Evolutionary conservation across 352 stramenopile species (phyloP).

Genomic region (Phytophthora vignae): DNA sequence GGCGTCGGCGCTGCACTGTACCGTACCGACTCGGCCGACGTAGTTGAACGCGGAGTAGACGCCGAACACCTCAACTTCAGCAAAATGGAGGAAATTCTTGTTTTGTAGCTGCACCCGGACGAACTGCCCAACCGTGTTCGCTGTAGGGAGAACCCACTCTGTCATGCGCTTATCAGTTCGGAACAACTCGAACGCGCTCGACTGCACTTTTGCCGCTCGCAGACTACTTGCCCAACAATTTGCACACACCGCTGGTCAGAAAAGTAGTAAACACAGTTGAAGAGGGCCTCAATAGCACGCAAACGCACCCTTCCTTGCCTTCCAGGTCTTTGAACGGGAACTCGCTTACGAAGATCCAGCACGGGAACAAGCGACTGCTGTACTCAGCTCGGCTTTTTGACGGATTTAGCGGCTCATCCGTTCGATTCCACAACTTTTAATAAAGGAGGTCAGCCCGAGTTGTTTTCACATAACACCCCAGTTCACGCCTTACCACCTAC

Average conservation of each 20-base stretch:
- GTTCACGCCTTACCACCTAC: slow-evolving; percentile 28
- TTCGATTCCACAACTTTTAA: slow-evolving; percentile 94
- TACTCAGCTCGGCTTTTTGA: slow-evolving; percentile 79
- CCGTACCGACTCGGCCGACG: slow-evolving; percentile 82
- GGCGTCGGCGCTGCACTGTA: slow-evolving; percentile 86
- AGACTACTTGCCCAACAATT: slow-evolving; percentile 43
- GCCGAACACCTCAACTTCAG: slow-evolving; percentile 92
- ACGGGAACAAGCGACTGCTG: slow-evolving; percentile 88
- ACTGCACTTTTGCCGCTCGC: slow-evolving; percentile 84
- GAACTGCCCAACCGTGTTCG: slow-evolving; percentile 84
- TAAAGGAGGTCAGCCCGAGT: no score
- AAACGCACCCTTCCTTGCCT: slow-evolving; percentile 72
- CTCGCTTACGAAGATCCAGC: slow-evolving; percentile 94
- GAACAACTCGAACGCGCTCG: slow-evolving; percentile 84
- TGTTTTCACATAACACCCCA: background rate
- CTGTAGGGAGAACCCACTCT: slow-evolving; percentile 89
- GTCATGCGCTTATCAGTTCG: slow-evolving; percentile 78
- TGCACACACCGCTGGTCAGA: no score
- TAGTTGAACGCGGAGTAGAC: slow-evolving; percentile 87
- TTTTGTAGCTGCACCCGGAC: slow-evolving; percentile 90
- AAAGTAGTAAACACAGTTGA: no score
- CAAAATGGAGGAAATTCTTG: slow-evolving; percentile 92
- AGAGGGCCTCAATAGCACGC: background rate
- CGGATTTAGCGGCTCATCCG: slow-evolving; percentile 87
- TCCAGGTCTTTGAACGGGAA: slow-evolving; percentile 85